Conservation (phyloP, 305 asterid genomes). For the Solanum hybrid region DNA sequence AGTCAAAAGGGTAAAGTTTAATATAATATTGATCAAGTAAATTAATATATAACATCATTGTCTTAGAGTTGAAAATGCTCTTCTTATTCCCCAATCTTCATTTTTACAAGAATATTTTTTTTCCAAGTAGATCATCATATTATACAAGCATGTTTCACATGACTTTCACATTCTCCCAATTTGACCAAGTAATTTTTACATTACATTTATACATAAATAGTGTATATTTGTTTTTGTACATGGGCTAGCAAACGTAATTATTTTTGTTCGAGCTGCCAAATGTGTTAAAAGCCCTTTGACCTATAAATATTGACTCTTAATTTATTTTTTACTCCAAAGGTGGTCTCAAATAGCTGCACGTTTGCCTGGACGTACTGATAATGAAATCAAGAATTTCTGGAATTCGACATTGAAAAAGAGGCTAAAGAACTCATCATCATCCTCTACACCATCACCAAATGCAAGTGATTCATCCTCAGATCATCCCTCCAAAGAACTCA, state of each 20-base stretch:
- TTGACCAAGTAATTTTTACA: background rate
- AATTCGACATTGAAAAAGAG: constrained; percentile 56
- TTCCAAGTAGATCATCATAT: background rate
- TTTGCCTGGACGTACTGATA: constrained; percentile 59
- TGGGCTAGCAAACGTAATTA: background rate
- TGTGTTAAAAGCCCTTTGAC: background rate
- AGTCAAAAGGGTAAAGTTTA: background rate
- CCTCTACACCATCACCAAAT: constrained; percentile 31
- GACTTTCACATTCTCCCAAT: background rate
- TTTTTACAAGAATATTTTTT: background rate
- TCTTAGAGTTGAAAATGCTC: background rate
- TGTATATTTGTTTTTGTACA: background rate
- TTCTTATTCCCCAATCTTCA: background rate
- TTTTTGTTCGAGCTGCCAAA: background rate
- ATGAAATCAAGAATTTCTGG: constrained; percentile 67
- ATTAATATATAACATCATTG: background rate
- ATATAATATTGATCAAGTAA: background rate
- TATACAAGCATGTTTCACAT: background rate
- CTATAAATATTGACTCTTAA: background rate
- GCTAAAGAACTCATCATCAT: constrained; percentile 35
- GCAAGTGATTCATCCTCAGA: constrained; percentile 37
- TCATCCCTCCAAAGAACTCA: constrained; percentile 15
- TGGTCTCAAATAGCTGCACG: constrained; percentile 73
- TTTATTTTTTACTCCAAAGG: constrained; percentile 12
- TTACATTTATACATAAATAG: background rate